phyloP scores from a whole-genome alignment of 2,329 filamentous ascomycete genomes.

The Nemania diffusa region DNA sequence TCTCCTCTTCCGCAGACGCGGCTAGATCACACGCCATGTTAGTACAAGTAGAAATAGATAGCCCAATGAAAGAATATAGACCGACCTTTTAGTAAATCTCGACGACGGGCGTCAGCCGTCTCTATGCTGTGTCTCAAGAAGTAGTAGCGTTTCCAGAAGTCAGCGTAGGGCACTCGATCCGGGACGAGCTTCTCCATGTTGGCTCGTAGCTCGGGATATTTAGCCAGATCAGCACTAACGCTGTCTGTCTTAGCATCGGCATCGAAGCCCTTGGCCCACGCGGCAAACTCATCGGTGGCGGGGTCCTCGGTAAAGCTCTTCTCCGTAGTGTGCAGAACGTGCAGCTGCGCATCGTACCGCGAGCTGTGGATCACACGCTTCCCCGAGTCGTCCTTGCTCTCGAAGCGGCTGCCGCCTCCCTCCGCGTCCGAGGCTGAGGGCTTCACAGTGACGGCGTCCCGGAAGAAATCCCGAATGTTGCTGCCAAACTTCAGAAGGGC shows the following conservation, averaged over 20 bases:
- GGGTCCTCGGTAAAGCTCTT: constrained; percentile 89
- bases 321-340: constrained; percentile 88
- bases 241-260: constrained; percentile 85
- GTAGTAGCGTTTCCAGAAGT: constrained; percentile 96
- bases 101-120: constrained; percentile 87
- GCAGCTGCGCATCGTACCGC: constrained; percentile 92
- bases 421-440: constrained; percentile 69
- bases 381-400: constrained; percentile 89
- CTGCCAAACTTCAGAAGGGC: constrained; percentile 90
- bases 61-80: constrained; percentile 32
- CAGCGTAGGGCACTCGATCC: constrained; percentile 84
- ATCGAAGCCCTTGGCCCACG: constrained; percentile 80
- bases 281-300: constrained; percentile 75
- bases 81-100: constrained; percentile 90
- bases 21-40: constrained; percentile 54
- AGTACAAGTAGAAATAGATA: constrained; percentile 48
- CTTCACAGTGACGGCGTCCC: constrained; percentile 88
- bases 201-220: constrained; percentile 82
- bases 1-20: constrained; percentile 77
- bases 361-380: constrained; percentile 96
- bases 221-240: constrained; percentile 83
- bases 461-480: constrained; percentile 88
- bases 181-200: constrained; percentile 98
- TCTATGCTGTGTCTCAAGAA: constrained; percentile 93
- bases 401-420: constrained; percentile 80